Evolutionary conservation across 2,329 filamentous ascomycete species (phyloP), one percentile per base, ranked within the genome.

Genomic region (Fusarium sp.): DNA sequence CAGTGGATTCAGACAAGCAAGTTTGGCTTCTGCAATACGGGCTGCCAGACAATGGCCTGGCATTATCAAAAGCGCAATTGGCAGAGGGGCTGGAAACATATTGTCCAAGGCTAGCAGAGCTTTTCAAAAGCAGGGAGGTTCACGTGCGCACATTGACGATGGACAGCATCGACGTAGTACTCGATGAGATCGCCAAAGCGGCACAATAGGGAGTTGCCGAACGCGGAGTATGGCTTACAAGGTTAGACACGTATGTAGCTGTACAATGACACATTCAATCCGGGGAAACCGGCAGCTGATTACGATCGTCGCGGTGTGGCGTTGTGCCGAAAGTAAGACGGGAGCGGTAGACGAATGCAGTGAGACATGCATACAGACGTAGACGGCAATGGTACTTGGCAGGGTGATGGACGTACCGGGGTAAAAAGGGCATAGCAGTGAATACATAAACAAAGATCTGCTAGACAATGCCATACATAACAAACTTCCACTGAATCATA

Each of bases 11-110:
- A 69, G 65, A 68, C 5, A 69, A 69, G 20, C 52, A 56, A n/a
- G 33, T 68, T 15, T 69, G 65, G 65, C 23, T 69, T 4, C 37
- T 69, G 7, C 64, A 63, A 8, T 69, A 69, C 6, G 65, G 65
- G 13, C 14, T 57, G 30, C 48, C 57, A 26, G 57, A 63, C 0
- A 46, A 54, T 5, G 40, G 17, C 4, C 27, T 17, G 8, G 37
- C 58, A 9, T 33, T 46, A 3, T 44, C 52, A 3, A 67, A 62
- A 7, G 37, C 52, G 9, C 50, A 69, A 11, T n/a, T 69, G 3
- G 57, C 41, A 30, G 27, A 44, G 14, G 57, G 37, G 5, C 32
- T 69, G 33, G 41, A 30, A 15, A 8, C 20, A 5, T 56, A 57
- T 8, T 63, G 65, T 10, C 46, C 64, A 14, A 50, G 26, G 3